phyloP scores from a whole-genome alignment of 1,139 yeast genomes.

The Yamadazyma blattariae region DNA sequence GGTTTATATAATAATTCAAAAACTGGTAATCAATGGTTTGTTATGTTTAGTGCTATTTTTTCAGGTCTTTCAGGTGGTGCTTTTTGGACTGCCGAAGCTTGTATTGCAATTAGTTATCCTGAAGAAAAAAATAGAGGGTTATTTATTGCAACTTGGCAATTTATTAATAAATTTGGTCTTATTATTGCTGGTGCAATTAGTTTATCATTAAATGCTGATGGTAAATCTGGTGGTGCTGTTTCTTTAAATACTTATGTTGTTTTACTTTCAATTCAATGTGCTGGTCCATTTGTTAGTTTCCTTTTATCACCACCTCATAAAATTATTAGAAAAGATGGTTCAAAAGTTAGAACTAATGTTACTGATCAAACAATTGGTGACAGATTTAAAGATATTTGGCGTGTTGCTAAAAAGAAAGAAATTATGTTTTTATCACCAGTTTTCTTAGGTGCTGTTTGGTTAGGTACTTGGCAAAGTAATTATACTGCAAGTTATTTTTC shows the following conservation, averaged over 20 bases:
- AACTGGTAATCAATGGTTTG: slow-evolving; percentile 19
- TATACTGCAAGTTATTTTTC: slow-evolving; percentile 19
- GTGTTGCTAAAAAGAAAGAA: slow-evolving; percentile 10
- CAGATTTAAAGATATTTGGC: slow-evolving; percentile 9
- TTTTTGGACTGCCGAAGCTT: slow-evolving; percentile 18
- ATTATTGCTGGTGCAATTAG: slow-evolving; percentile 20
- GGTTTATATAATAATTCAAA: slow-evolving; percentile 20
- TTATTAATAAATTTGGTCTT: slow-evolving; percentile 18
- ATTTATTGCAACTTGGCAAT: slow-evolving; percentile 22
- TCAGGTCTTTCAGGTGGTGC: slow-evolving; percentile 20
- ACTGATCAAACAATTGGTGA: slow-evolving; percentile 8
- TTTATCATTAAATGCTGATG: slow-evolving; percentile 15
- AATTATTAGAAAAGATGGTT: slow-evolving; percentile 15
- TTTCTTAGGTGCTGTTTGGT: slow-evolving; percentile 15
- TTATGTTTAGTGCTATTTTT: slow-evolving; percentile 17
- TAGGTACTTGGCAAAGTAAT: slow-evolving; percentile 19
- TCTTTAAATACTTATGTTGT: slow-evolving; percentile 19
- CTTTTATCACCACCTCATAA: slow-evolving; percentile 19
- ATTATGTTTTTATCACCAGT: slow-evolving; percentile 7
- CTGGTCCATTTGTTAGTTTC: slow-evolving; percentile 16
- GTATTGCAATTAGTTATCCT: slow-evolving; percentile 20
- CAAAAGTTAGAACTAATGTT: slow-evolving; percentile 11
- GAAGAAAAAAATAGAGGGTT: slow-evolving; percentile 16
- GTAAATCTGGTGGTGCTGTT: slow-evolving; percentile 14
- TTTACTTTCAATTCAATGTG: slow-evolving; percentile 18